These are phyloP conservation scores for Ustilago hordei DNA, from an alignment of 1,284 basidiomycete genomes.

Conservation along the genomic window DNA sequence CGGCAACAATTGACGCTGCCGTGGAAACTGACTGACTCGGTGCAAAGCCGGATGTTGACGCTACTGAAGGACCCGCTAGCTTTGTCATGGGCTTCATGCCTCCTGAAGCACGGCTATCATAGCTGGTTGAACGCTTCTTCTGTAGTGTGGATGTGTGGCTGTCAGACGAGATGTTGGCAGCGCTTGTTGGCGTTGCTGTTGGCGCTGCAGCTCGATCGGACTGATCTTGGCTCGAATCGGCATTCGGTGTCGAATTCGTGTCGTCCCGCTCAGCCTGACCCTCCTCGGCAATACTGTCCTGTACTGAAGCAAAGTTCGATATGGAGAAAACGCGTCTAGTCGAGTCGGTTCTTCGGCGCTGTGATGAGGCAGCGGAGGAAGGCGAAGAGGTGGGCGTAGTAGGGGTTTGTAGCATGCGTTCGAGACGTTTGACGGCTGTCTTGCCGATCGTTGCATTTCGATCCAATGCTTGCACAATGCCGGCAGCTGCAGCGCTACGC, in stretches of 20 bases:
- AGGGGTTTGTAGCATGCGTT: constrained; percentile 49
- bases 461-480: constrained; percentile 51
- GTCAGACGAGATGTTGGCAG: neutral
- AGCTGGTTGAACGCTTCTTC: constrained; percentile 47
- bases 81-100: constrained; percentile 28
- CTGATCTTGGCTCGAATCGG: neutral
- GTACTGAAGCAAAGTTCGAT: constrained; percentile 29
- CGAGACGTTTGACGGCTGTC: constrained; percentile 56
- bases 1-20: neutral
- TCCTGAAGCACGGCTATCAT: constrained; percentile 26
- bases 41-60: constrained; percentile 17
- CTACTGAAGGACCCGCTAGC: constrained; percentile 17
- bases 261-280: neutral
- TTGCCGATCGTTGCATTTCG: constrained; percentile 58
- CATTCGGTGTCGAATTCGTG: neutral
- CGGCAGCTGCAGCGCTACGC: constrained; percentile 25
- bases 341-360: constrained; percentile 10
- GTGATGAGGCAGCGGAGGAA: constrained; percentile 12
- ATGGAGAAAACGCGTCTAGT: constrained; percentile 39
- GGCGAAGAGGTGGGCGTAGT: constrained; percentile 26
- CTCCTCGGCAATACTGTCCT: constrained; percentile 44
- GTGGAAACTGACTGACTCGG: neutral
- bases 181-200: neutral
- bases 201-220: neutral
- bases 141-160: constrained; percentile 22